phyloP scores from a whole-genome alignment of 345 rosid genomes.

The Hibiscus mutabilis region DNA sequence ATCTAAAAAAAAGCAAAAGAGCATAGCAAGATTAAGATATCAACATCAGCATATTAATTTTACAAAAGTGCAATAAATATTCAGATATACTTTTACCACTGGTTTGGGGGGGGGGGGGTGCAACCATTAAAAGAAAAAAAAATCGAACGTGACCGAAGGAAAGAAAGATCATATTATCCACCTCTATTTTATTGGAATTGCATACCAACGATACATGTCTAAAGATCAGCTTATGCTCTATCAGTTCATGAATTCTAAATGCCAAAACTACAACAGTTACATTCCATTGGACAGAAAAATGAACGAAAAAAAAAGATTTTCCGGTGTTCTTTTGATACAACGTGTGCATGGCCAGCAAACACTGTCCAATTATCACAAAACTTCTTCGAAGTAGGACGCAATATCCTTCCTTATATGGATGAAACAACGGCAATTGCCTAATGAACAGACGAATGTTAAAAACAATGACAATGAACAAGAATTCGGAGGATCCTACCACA shows the following conservation, averaged over 20 bases:
- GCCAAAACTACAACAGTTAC: constrained; percentile 43
- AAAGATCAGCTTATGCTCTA: constrained; percentile 41
- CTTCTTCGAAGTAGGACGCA: constrained; percentile 22
- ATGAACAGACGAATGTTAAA: constrained; percentile 26
- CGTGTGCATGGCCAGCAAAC: constrained; percentile 18
- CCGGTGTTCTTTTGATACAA: constrained; percentile 27
- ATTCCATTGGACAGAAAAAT: constrained; percentile 19
- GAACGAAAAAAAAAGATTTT: constrained; percentile 16
- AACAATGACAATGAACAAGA: constrained; percentile 42
- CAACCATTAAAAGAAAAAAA: neutral
- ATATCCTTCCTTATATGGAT: constrained; percentile 21
- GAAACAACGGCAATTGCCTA: constrained; percentile 26
- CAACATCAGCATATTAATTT: no score
- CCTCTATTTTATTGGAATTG: constrained; percentile 37
- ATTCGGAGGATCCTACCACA: constrained; percentile 27
- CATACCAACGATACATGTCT: constrained; percentile 38
- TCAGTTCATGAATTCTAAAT: constrained; percentile 32
- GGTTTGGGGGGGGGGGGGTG: no score
- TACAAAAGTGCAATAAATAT: no score
- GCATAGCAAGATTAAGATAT: no score
- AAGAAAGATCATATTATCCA: constrained; percentile 5
- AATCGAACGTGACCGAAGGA: neutral
- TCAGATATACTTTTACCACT: no score
- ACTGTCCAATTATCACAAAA: constrained; percentile 34
- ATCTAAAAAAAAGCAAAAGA: no score